Evolutionary conservation across 148 eudicot species (phyloP).

Genomic region (Persicaria maculosa): DNA sequence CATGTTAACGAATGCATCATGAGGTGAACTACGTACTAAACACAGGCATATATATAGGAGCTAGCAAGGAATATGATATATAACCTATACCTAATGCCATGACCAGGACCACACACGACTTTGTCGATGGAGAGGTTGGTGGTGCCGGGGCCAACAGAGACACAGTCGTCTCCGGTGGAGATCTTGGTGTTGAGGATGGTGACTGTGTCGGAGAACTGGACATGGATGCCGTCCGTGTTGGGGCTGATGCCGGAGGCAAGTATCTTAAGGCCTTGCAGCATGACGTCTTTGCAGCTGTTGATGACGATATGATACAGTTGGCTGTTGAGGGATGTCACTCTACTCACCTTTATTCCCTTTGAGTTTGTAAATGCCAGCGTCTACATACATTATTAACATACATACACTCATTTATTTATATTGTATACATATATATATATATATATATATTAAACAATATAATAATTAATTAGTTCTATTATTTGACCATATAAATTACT

Average conservation of each 20-base stretch:
- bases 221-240: constrained; percentile 15
- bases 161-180: constrained; percentile 13
- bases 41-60: too few relatives aligned
- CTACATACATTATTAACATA: constrained; percentile 22
- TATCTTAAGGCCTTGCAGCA: constrained; percentile 13
- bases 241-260: neutral
- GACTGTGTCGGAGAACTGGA: constrained; percentile 7
- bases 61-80: too few relatives aligned
- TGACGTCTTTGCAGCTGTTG: constrained; percentile 31
- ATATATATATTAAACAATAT: neutral
- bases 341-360: constrained; percentile 31
- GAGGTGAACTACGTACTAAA: too few relatives aligned
- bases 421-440: too few relatives aligned
- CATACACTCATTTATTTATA: neutral
- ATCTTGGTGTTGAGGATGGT: constrained; percentile 8
- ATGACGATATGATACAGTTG: constrained; percentile 49
- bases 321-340: constrained; percentile 47
- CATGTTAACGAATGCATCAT: too few relatives aligned
- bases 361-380: constrained; percentile 35
- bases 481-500: too few relatives aligned
- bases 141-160: constrained; percentile 14
- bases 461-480: neutral
- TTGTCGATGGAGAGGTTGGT: constrained; percentile 4
- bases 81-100: constrained; percentile 18
- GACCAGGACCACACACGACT: constrained; percentile 11